Percentiles rank a stretch among this genome's conserved stretches.
These are phyloP conservation scores for Rosa lucieae DNA, from an alignment of 306 rosid species.

Conservation along the genomic window DNA sequence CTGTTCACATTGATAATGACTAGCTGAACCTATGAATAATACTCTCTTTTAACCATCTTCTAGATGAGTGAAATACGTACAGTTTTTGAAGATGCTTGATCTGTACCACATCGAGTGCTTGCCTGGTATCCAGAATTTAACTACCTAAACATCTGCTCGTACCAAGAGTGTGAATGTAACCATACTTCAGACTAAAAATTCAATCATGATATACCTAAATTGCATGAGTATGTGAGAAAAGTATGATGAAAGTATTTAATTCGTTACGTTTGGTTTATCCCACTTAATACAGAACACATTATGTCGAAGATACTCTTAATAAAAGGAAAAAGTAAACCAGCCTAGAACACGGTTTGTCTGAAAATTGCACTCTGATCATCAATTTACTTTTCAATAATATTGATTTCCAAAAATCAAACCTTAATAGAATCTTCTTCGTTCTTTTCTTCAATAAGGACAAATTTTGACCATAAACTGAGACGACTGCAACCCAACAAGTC, in stretches of 20 bases:
- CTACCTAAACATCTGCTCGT: background rate
- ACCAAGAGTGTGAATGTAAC: background rate
- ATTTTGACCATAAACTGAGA: background rate
- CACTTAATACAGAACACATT: background rate
- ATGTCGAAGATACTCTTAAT: background rate
- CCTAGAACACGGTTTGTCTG: background rate
- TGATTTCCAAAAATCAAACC: background rate
- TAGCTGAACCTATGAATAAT: background rate
- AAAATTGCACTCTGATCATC: background rate
- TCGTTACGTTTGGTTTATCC: no score
- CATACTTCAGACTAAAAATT: background rate
- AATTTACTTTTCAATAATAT: background rate
- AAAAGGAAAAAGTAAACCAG: no score
- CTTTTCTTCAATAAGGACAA: background rate
- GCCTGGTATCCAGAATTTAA: background rate
- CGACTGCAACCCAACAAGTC: background rate
- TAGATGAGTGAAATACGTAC: background rate
- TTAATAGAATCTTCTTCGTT: background rate
- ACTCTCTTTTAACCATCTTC: background rate
- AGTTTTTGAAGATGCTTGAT: background rate
- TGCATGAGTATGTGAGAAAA: background rate
- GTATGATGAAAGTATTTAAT: background rate
- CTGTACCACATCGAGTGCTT: background rate
- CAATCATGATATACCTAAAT: background rate
- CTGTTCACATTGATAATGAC: background rate